These are phyloP conservation scores for Stentor roeselii DNA, from an alignment of 73 alveolate species.

Conservation along the genomic window DNA sequence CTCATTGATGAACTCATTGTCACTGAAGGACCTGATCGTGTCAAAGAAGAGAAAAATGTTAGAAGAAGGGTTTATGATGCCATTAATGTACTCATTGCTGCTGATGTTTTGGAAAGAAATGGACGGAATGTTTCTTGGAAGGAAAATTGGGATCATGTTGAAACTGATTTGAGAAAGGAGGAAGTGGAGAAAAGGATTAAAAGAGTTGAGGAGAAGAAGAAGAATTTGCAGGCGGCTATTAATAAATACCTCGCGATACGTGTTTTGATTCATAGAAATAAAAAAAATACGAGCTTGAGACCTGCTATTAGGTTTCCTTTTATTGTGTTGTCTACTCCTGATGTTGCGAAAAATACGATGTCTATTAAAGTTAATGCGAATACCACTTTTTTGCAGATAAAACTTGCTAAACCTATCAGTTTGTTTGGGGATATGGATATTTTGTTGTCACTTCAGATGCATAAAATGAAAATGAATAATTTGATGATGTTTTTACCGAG, in stretches of 20 bases:
- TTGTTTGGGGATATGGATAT: slow-evolving; percentile 24
- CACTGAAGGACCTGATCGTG: slow-evolving; percentile 29
- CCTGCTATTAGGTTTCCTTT: slow-evolving; percentile 17
- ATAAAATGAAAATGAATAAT: not conserved
- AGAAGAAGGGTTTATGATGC: slow-evolving; percentile 91
- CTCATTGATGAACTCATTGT: slow-evolving; percentile 30
- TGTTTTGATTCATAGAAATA: not conserved
- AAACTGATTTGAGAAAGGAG: not conserved
- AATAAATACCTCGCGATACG: slow-evolving; percentile 19
- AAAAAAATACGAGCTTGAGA: not conserved
- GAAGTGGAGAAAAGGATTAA: slow-evolving; percentile 10
- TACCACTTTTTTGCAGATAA: not conserved
- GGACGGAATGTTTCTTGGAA: slow-evolving; percentile 53
- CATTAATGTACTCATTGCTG: slow-evolving; percentile 76
- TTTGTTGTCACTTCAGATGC: not conserved
- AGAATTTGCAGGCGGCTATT: not conserved
- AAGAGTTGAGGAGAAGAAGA: slow-evolving; percentile 4
- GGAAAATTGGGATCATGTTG: not conserved
- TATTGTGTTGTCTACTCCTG: slow-evolving; percentile 18
- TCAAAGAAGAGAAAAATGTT: slow-evolving; percentile 79
- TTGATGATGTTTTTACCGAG: not conserved
- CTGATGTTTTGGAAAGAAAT: slow-evolving; percentile 64
- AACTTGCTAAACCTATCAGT: not conserved
- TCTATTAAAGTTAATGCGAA: slow-evolving; percentile 10
- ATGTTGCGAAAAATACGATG: slow-evolving; percentile 2